Percentiles rank a stretch among this genome's conserved stretches.
Evolutionary conservation across 331 rosid species (phyloP).

Genomic region (Saraca asoca): DNA sequence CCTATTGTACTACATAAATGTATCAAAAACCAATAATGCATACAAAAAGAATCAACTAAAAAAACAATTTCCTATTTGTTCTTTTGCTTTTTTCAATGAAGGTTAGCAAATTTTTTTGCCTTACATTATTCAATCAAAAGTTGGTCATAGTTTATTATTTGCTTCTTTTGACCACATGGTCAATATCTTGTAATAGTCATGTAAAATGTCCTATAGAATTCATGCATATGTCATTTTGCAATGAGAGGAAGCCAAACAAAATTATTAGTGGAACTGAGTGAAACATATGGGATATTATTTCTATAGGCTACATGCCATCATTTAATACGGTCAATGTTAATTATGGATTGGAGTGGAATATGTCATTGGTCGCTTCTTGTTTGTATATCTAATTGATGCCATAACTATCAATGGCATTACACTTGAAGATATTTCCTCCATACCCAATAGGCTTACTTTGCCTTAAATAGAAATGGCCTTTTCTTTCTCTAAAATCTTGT

Average conservation of each 20-base stretch:
- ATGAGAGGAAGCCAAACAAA: slow-evolving; percentile 23
- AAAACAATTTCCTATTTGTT: slow-evolving; percentile 22
- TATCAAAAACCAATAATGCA: background rate
- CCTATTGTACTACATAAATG: background rate
- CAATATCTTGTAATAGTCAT: slow-evolving; percentile 36
- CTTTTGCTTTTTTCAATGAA: slow-evolving; percentile 21
- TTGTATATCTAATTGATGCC: background rate
- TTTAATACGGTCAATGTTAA: background rate
- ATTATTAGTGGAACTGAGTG: background rate
- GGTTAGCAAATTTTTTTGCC: background rate
- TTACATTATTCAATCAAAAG: background rate
- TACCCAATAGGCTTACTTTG: too few relatives aligned
- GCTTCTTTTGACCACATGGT: slow-evolving; percentile 46
- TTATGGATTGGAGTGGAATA: slow-evolving; percentile 17
- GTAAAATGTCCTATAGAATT: slow-evolving; percentile 21
- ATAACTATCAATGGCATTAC: too few relatives aligned
- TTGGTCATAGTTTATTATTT: slow-evolving; percentile 24
- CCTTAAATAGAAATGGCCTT: too few relatives aligned
- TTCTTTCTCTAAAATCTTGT: too few relatives aligned
- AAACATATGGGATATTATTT: slow-evolving; percentile 13
- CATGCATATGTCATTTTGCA: slow-evolving; percentile 44
- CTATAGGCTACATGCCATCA: background rate
- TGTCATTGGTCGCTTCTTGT: slow-evolving; percentile 25
- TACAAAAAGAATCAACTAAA: slow-evolving; percentile 3
- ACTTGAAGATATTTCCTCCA: too few relatives aligned